phyloP scores from a whole-genome alignment of 1,284 basidiomycete species.

The Leccinum griseonigrum region DNA sequence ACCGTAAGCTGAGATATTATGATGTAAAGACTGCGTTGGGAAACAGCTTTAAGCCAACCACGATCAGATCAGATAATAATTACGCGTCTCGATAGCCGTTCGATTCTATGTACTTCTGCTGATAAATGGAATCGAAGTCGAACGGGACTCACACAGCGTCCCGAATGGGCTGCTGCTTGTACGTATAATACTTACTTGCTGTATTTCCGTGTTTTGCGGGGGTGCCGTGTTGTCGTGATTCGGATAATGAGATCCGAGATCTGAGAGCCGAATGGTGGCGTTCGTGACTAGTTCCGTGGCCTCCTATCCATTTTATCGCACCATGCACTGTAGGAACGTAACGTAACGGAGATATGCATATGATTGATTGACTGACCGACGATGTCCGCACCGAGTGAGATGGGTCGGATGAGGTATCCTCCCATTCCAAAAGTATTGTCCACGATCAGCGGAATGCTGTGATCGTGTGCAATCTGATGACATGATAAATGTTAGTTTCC shows the following conservation, averaged over 20 bases:
- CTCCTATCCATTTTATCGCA: slow-evolving; percentile 91
- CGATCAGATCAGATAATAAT: background rate
- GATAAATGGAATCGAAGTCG: background rate
- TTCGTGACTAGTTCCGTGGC: slow-evolving; percentile 68
- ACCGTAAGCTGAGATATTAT: background rate
- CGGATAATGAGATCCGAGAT: background rate
- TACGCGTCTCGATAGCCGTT: background rate
- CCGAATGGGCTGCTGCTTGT: background rate
- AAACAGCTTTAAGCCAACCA: background rate
- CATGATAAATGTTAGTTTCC: background rate
- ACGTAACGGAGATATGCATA: background rate
- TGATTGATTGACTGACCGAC: slow-evolving; percentile 43
- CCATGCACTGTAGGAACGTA: slow-evolving; percentile 58
- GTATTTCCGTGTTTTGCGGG: background rate
- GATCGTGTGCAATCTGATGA: slow-evolving; percentile 65
- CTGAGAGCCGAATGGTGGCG: background rate
- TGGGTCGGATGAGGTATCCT: slow-evolving; percentile 57
- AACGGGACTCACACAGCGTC: background rate
- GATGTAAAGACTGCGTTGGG: background rate
- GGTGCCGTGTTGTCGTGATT: background rate
- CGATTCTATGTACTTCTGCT: background rate
- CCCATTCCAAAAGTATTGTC: slow-evolving; percentile 93
- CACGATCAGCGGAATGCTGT: slow-evolving; percentile 78
- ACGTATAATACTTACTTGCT: background rate
- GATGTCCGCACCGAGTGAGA: slow-evolving; percentile 82